Evolutionary conservation across 202 grass and related monocot genomes (phyloP), one percentile per base, ranked within the genome.

Genomic region (Sporobolus alterniflorus): DNA sequence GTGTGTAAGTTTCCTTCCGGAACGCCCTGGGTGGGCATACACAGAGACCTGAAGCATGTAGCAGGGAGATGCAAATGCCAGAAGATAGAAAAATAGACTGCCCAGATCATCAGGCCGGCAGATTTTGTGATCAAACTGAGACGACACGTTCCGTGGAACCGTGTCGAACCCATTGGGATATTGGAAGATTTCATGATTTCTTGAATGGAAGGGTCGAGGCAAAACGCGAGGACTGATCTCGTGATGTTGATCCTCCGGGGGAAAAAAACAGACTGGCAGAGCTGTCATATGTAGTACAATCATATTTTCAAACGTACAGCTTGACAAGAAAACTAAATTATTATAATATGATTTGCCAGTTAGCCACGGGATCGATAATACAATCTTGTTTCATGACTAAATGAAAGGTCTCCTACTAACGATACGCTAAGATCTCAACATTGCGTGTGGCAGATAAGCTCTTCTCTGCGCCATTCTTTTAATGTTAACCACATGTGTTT

Each of bases 1-100:
- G 15, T 36, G 16, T 73, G 55, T 18, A 52, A 55, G 16, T 65
- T 77, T 29, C 15, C 73, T 69, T 84, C 68, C 31, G n/a, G 41
- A 60, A 34, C 41, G 52, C 54, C 52, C 39, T 21, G 71, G 31
- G 54, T 69, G 15, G 18, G 10, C 24, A 24, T 46, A 61, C 33
- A 20, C 3, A 49, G 18, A 14, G 9, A 9, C 32, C 32, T n/a
- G 29, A 36, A 82, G 71, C 21, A 12, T 12, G 11, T 59, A 40
- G 69, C 3, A 49, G 82, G 39, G 50, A 77, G 68, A 51, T 18
- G 31, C 28, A 77, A 68, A 40, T 25, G n/a, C 8, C 9, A 50
- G 20, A 36, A 49, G 22, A 71, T 15, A 29, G 11, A 28, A 28
- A 13, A 12, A 59, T 5, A 43, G 14, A 28, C 6, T 33, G 3